Conservation (phyloP, 1,284 basidiomycete genomes). For the Heterobasidion annosum region DNA sequence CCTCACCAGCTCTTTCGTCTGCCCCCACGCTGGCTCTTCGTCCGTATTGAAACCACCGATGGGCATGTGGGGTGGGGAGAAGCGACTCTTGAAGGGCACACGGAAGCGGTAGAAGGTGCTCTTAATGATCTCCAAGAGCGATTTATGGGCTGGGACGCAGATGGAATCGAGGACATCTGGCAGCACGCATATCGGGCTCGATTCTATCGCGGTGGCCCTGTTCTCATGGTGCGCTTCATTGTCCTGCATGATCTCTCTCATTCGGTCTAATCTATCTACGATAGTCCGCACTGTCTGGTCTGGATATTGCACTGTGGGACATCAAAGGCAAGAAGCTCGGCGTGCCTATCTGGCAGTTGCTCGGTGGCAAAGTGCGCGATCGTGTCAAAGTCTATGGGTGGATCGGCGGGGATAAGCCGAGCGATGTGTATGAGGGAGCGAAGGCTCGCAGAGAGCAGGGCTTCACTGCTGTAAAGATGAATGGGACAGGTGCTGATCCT, state of each 20-base stretch:
- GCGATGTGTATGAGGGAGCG: conserved; percentile 55
- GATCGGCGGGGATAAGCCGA: conserved; percentile 69
- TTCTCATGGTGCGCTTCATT: conserved; percentile 46
- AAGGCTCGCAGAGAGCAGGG: conserved; percentile 56
- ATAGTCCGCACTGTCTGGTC: conserved; percentile 42
- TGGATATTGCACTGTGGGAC: conserved; percentile 57
- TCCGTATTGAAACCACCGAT: conserved; percentile 60
- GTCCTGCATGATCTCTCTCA: not conserved
- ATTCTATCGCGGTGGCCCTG: conserved; percentile 70
- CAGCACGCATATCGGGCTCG: conserved; percentile 56
- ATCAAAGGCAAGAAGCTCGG: conserved; percentile 75
- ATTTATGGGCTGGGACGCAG: conserved; percentile 60
- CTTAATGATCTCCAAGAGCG: conserved; percentile 51
- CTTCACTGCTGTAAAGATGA: conserved; percentile 77
- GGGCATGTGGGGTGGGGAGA: conserved; percentile 69
- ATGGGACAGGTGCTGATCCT: conserved; percentile 40
- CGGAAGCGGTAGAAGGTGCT: conserved; percentile 71
- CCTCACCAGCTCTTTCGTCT: conserved; percentile 49
- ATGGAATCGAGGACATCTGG: conserved; percentile 69
- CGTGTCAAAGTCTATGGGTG: conserved; percentile 54
- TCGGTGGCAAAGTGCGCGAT: conserved; percentile 65
- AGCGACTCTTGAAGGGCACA: conserved; percentile 61
- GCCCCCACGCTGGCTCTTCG: conserved; percentile 71
- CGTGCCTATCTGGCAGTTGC: conserved; percentile 67
- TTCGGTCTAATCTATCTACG: not conserved